Evolutionary conservation across 1,284 basidiomycete genomes (phyloP), one percentile per base, ranked within the genome.

Genomic region (Ustilago hordei): DNA sequence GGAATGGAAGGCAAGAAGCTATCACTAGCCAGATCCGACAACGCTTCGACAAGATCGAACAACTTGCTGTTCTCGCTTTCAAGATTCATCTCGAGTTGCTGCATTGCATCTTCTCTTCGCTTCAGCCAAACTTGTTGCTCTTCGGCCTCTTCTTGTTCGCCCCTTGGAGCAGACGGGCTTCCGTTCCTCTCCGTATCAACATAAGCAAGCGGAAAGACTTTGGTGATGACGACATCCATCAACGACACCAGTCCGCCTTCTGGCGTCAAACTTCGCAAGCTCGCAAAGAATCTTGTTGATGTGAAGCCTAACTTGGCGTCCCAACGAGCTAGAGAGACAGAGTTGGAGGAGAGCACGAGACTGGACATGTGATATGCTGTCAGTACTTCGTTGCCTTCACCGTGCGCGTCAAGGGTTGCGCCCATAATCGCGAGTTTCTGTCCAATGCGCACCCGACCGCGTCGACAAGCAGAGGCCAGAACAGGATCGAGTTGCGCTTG

Each of bases 281-380:
- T 92, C 0, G 94, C 90, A 34, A 94, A 88, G 81, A 90, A 93
- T 1, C 90, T 90, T 2, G 87, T 86, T 34, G 59, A 36, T 63
- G 90, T 89, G 79, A 94, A 93, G 4, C 96, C 96, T 1, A 99
- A 89, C 72, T 91, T 92, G 2, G 92, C 89, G 82, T 98, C 91
- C 96, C 96, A 99, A 0, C 90, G 90, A 1, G 92, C 93, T 41
- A 96, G 88, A 76, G 93, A 92, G 0, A 93, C 91, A 0, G 93
- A 93, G 86, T 99, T 99, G 1, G 93, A 95, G 3, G 89, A 89
- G 23, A 99, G 87, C 15, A 90, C 84, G 8, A 99, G 89, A 64
- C 89, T 89, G 12, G 90, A 91, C 39, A 80, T 84, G 65, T 91
- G 88, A 75, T 93, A 92, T 0, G 93, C 93, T 63, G 95, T 91